These are phyloP conservation scores for Oxyria digyna DNA, from an alignment of 148 eudicot species.

Conservation along the genomic window DNA sequence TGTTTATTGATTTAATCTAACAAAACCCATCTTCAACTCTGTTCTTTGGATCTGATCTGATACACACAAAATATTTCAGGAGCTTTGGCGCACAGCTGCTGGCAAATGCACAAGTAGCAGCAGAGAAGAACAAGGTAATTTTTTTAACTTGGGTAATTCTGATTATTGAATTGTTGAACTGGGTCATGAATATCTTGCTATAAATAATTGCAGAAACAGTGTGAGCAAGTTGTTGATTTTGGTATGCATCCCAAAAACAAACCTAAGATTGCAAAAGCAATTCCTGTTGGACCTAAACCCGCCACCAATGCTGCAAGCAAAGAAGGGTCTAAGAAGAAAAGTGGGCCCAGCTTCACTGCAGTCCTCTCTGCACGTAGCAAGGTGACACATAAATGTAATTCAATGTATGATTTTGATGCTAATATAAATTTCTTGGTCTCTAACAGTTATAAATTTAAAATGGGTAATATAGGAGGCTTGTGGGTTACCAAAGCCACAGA, in stretches of 20 bases:
- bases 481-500: slow-evolving; percentile 23
- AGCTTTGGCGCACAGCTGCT: slow-evolving; percentile 38
- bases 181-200: neutral
- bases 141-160: no score
- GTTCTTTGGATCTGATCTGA: neutral
- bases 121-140: slow-evolving; percentile 26
- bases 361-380: slow-evolving; percentile 45
- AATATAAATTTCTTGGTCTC: neutral
- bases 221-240: slow-evolving; percentile 23
- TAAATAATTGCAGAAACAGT: slow-evolving; percentile 30
- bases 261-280: neutral
- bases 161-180: no score
- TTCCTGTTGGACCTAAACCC: slow-evolving; percentile 9
- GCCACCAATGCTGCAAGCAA: neutral
- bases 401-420: neutral
- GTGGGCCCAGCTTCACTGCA: slow-evolving; percentile 24
- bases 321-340: slow-evolving; percentile 15
- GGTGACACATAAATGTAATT: slow-evolving; percentile 13
- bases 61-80: slow-evolving; percentile 9
- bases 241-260: neutral
- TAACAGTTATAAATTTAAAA: neutral
- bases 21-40: no score
- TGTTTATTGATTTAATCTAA: no score
- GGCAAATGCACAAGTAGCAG: slow-evolving; percentile 36
- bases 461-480: slow-evolving; percentile 24